phyloP scores from a whole-genome alignment of 148 eudicot species.

The Rhododendron griersonianum region DNA sequence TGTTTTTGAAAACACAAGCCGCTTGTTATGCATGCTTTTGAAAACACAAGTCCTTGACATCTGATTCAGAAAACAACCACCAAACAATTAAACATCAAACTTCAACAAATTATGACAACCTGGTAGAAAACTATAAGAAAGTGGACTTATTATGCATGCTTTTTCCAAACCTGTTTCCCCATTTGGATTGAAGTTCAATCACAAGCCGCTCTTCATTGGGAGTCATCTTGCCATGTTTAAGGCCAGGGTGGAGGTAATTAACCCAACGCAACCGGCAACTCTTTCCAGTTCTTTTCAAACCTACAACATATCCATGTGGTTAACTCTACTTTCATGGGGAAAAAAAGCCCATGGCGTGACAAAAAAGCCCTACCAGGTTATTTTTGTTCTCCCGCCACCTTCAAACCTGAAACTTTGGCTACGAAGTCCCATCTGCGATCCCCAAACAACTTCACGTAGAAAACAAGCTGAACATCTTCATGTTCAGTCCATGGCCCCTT shows the following conservation, averaged over 20 bases:
- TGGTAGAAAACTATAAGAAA: not conserved
- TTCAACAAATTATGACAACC: not conserved
- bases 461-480: conserved; percentile 78
- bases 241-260: conserved; percentile 87
- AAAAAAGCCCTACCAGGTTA: conserved; percentile 52
- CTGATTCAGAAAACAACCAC: not conserved
- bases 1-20: not conserved
- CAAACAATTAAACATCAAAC: not conserved
- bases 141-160: not conserved
- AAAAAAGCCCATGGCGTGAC: conserved; percentile 33
- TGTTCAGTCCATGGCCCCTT: conserved; percentile 98
- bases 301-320: conserved; percentile 34
- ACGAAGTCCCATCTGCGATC: conserved; percentile 99
- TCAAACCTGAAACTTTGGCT: conserved; percentile 99
- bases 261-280: conserved; percentile 98
- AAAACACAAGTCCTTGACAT: not conserved
- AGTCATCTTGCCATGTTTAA: conserved; percentile 85
- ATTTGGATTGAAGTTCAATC: conserved; percentile 74
- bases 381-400: conserved; percentile 96
- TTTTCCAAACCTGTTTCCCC: conserved; percentile 76
- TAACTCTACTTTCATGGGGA: conserved; percentile 24
- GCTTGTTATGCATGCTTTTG: too few species aligned
- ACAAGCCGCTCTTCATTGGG: conserved; percentile 81
- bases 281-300: conserved; percentile 94
- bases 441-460: conserved; percentile 85